Percentiles rank a stretch among this genome's conserved stretches.
These are phyloP conservation scores for Podospora didyma DNA, from an alignment of 495 filamentous ascomycete genomes.

Conservation along the genomic window DNA sequence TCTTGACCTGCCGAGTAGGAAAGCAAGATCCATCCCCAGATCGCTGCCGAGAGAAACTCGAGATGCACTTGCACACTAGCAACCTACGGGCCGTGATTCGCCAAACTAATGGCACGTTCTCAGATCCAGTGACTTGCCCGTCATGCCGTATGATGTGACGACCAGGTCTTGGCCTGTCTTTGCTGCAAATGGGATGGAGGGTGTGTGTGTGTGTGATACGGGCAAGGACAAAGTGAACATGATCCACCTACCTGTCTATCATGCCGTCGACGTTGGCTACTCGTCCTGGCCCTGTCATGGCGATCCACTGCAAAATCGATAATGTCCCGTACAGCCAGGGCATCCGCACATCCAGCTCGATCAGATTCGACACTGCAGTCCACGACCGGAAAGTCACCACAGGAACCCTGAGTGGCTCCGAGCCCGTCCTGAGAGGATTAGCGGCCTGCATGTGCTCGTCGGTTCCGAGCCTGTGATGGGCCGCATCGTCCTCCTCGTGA, in stretches of 20 bases:
- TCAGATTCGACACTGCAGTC: conserved; percentile 62
- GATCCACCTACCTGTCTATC: conserved; percentile 78
- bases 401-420: conserved; percentile 54
- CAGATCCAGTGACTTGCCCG: conserved; percentile 37
- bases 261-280: conserved; percentile 70
- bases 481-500: conserved; percentile 4
- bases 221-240: conserved; percentile 18
- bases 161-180: neutral
- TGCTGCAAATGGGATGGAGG: conserved; percentile 5
- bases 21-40: neutral
- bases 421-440: conserved; percentile 5
- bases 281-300: conserved; percentile 66
- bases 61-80: conserved; percentile 32
- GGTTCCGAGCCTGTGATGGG: conserved; percentile 11
- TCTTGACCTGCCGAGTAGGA: neutral
- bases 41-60: neutral
- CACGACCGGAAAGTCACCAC: conserved; percentile 71
- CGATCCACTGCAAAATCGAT: conserved; percentile 67
- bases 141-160: conserved; percentile 37
- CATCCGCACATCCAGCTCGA: conserved; percentile 73
- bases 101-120: conserved; percentile 11
- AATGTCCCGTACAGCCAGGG: conserved; percentile 76
- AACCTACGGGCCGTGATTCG: conserved; percentile 22
- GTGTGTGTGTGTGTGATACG: conserved; percentile 7
- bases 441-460: conserved; percentile 4